phyloP scores from a whole-genome alignment of 257 asterid species.

The Misopates orontium region DNA sequence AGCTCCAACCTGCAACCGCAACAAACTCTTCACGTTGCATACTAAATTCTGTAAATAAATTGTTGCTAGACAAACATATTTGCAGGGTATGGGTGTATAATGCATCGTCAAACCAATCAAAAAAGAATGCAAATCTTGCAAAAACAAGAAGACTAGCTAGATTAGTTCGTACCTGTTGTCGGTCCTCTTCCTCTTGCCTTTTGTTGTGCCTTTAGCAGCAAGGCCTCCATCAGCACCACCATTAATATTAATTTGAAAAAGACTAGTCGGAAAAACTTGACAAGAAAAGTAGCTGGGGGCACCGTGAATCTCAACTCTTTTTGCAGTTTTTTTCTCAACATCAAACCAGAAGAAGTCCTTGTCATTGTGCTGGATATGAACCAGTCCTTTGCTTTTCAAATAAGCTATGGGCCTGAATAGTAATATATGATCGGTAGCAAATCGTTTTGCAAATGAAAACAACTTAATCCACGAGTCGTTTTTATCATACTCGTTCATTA shows the following conservation, averaged over 20 bases:
- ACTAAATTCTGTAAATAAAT: too few species aligned
- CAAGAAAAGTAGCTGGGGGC: not conserved
- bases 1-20: too few species aligned
- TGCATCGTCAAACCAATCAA: too few species aligned
- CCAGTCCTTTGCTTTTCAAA: constrained; percentile 1
- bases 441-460: not conserved
- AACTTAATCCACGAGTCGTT: constrained; percentile 17
- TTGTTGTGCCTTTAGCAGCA: not conserved
- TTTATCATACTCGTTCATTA: constrained; percentile 21
- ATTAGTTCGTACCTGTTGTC: too few species aligned
- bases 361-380: constrained; percentile 11
- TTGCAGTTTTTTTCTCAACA: not conserved
- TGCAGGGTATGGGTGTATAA: too few species aligned
- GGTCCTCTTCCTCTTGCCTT: constrained; percentile 9
- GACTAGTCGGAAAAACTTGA: constrained; percentile 15
- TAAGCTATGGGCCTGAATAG: constrained; percentile 17
- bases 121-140: too few species aligned
- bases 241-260: constrained; percentile 16
- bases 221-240: not conserved
- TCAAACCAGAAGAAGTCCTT: not conserved
- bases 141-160: too few species aligned
- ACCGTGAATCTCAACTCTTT: not conserved
- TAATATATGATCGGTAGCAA: not conserved
- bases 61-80: too few species aligned
- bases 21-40: too few species aligned